A percentile compares a stretch with the other conserved stretches of the same genome.
phyloP scores from a whole-genome alignment of 257 asterid species.

The Solanum pimpinellifolium region DNA sequence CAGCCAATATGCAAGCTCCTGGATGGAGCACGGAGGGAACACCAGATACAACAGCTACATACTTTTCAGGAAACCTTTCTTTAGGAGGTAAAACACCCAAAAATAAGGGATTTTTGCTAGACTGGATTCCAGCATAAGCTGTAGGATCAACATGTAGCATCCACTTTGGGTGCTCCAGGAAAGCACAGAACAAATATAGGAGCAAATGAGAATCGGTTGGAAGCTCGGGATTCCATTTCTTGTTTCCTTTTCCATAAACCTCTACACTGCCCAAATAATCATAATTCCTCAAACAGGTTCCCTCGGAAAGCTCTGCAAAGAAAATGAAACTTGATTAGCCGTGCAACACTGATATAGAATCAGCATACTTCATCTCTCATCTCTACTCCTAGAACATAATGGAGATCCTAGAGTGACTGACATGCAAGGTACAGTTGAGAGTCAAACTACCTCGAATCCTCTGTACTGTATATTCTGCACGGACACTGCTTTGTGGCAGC shows the following conservation, averaged over 20 bases:
- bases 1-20: constrained; percentile 83
- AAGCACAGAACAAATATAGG: constrained; percentile 85
- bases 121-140: constrained; percentile 63
- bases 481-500: constrained; percentile 71
- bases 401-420: background rate
- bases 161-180: constrained; percentile 92
- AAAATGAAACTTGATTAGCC: background rate
- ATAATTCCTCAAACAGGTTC: constrained; percentile 86
- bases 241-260: constrained; percentile 48
- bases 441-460: constrained; percentile 61
- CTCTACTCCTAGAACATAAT: background rate
- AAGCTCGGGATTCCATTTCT: constrained; percentile 72
- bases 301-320: constrained; percentile 78
- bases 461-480: constrained; percentile 66
- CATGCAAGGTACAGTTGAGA: background rate
- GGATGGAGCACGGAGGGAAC: constrained; percentile 87
- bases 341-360: background rate
- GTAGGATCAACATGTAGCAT: constrained; percentile 94
- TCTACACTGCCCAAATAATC: constrained; percentile 83
- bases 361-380: background rate
- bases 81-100: constrained; percentile 86
- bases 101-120: constrained; percentile 85
- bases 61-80: constrained; percentile 90
- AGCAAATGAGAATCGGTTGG: constrained; percentile 91
- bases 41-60: constrained; percentile 63